Evolutionary conservation across 192 early-diverging fungal species (phyloP).

Genomic region (Globomyces pollinis-pini): DNA sequence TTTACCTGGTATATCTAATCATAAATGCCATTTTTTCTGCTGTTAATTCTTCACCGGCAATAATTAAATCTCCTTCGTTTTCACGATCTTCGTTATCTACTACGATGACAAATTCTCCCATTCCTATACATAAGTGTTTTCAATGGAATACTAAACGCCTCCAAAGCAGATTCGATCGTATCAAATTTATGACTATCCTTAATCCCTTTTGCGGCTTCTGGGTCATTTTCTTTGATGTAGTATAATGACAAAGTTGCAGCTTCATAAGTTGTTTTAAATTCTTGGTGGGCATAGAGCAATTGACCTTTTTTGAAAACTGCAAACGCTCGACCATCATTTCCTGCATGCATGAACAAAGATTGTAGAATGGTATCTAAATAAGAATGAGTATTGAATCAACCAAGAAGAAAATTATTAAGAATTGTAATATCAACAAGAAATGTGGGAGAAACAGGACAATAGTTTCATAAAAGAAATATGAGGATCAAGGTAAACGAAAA

Average conservation of each 20-base stretch:
- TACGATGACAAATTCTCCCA: conserved; percentile 80
- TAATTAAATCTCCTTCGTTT: conserved; percentile 98
- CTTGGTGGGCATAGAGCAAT: conserved; percentile 8
- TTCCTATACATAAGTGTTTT: conserved; percentile 26
- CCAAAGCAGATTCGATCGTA: conserved; percentile 57
- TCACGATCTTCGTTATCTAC: conserved; percentile 98
- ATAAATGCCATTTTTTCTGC: conserved; percentile 91
- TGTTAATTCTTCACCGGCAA: conserved; percentile 90
- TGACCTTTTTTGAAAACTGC: conserved; percentile 24
- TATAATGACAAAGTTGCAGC: conserved; percentile 17
- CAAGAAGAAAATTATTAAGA: background rate
- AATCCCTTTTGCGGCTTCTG: background rate
- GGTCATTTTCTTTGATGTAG: conserved; percentile 22
- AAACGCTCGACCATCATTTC: conserved; percentile 4
- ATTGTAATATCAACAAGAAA: no score
- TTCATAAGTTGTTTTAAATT: conserved; percentile 17
- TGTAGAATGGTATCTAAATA: conserved; percentile 13
- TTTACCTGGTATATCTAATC: conserved; percentile 84
- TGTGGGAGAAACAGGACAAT: no score
- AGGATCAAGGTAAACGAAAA: no score
- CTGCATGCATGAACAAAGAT: conserved; percentile 11
- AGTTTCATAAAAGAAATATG: no score
- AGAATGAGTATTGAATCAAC: no score
- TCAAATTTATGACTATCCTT: conserved; percentile 42
- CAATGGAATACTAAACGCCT: conserved; percentile 49